These are phyloP conservation scores for Geum urbanum DNA, from an alignment of 306 rosid species.

Conservation along the genomic window DNA sequence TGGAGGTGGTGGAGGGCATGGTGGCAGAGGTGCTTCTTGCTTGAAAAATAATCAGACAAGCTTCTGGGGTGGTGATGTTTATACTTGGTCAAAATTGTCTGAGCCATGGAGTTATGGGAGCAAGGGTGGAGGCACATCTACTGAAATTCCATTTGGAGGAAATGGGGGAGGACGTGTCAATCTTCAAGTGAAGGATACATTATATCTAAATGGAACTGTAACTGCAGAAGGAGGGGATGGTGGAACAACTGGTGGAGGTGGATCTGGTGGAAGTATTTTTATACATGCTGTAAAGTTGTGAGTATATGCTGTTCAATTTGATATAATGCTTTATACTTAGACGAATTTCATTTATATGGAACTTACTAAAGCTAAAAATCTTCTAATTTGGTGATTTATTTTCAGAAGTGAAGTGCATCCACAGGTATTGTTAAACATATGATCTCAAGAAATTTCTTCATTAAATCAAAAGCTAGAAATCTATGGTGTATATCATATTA, in stretches of 20 bases:
- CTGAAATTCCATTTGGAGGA: conserved; percentile 57
- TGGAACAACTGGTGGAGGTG: conserved; percentile 83
- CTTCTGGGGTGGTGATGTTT: conserved; percentile 98
- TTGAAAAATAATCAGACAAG: conserved; percentile 60
- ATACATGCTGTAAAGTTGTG: conserved; percentile 78
- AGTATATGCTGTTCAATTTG: conserved; percentile 39
- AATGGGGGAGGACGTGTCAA: conserved; percentile 92
- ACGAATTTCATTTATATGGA: neutral
- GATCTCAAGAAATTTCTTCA: neutral
- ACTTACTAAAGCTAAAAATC: neutral
- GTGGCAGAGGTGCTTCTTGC: conserved; percentile 99
- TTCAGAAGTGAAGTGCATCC: neutral
- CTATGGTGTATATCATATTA: neutral
- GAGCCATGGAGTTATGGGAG: conserved; percentile 93
- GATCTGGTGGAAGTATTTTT: conserved; percentile 93
- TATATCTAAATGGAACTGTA: conserved; percentile 73
- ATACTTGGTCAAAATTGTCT: conserved; percentile 88
- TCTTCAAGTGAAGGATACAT: conserved; percentile 60
- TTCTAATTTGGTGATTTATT: neutral
- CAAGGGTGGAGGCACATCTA: conserved; percentile 78
- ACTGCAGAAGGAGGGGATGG: conserved; percentile 87
- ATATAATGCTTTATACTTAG: conserved; percentile 14
- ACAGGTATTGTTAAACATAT: neutral
- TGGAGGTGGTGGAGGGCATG: conserved; percentile 98
- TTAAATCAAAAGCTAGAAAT: neutral